Evolutionary conservation across 78 protist species (phyloP).

Genomic region (Cavenderia fasciculata): DNA sequence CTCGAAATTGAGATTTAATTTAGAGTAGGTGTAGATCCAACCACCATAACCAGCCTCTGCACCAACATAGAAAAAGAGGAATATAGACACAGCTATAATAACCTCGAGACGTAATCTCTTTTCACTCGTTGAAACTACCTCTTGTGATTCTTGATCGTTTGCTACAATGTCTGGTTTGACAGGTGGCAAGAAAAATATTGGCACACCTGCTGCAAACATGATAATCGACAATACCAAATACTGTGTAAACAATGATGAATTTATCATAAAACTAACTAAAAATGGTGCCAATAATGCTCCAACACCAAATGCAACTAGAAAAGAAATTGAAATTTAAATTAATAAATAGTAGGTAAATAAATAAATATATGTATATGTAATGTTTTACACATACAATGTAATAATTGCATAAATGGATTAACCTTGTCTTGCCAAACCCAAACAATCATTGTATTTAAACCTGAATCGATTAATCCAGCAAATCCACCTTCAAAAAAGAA

Average conservation of each 20-base stretch:
- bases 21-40: constrained; percentile 36
- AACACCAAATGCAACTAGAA: constrained; percentile 53
- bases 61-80: constrained; percentile 67
- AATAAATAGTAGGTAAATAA: neutral
- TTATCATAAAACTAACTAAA: neutral
- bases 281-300: constrained; percentile 69
- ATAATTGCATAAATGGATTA: constrained; percentile 67
- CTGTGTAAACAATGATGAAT: constrained; percentile 1
- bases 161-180: neutral
- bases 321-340: neutral
- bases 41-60: constrained; percentile 70
- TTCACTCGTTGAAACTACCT: neutral
- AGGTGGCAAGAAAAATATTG: constrained; percentile 10
- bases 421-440: constrained; percentile 66
- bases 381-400: constrained; percentile 29
- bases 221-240: constrained; percentile 45
- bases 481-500: constrained; percentile 18
- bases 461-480: constrained; percentile 41
- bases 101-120: constrained; percentile 36
- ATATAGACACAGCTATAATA: constrained; percentile 3
- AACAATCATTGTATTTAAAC: constrained; percentile 66
- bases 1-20: neutral
- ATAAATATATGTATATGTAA: neutral
- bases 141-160: too few species aligned
- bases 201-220: neutral